phyloP scores from a whole-genome alignment of 2,329 filamentous ascomycete species.

The Colletotrichum sp. region DNA sequence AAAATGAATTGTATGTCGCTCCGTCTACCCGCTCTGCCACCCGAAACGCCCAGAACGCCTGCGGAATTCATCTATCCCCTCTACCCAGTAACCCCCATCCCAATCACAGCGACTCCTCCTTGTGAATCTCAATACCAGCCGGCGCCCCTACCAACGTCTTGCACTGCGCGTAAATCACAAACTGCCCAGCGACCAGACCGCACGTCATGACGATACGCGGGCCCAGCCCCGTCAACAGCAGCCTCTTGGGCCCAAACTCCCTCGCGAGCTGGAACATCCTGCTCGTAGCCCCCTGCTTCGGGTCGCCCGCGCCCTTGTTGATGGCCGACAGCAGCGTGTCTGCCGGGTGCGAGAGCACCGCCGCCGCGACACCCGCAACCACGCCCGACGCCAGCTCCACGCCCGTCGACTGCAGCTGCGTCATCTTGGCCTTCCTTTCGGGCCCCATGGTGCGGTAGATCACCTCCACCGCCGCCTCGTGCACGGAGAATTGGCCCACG shows the following conservation, averaged over 20 bases:
- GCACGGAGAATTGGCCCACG: conserved; percentile 92
- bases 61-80: not conserved
- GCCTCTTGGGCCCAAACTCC: conserved; percentile 54
- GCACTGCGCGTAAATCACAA: conserved; percentile 61
- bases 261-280: conserved; percentile 57
- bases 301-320: conserved; percentile 59
- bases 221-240: conserved; percentile 53
- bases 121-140: conserved; percentile 58
- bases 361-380: conserved; percentile 86
- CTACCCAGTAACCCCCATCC: not conserved
- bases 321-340: conserved; percentile 67
- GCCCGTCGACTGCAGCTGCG: conserved; percentile 74
- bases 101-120: conserved; percentile 35
- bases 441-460: conserved; percentile 74
- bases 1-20: not conserved
- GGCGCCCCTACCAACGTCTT: conserved; percentile 58
- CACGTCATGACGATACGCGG: conserved; percentile 60
- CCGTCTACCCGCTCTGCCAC: not conserved
- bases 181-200: conserved; percentile 56
- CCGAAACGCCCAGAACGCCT: not conserved
- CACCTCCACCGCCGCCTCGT: conserved; percentile 83
- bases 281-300: conserved; percentile 50
- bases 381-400: conserved; percentile 88
- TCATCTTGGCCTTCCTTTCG: conserved; percentile 69
- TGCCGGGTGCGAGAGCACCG: conserved; percentile 87